Base-by-base conservation (phyloP, 306 rosid species). In the Sicyos edulis region DNA sequence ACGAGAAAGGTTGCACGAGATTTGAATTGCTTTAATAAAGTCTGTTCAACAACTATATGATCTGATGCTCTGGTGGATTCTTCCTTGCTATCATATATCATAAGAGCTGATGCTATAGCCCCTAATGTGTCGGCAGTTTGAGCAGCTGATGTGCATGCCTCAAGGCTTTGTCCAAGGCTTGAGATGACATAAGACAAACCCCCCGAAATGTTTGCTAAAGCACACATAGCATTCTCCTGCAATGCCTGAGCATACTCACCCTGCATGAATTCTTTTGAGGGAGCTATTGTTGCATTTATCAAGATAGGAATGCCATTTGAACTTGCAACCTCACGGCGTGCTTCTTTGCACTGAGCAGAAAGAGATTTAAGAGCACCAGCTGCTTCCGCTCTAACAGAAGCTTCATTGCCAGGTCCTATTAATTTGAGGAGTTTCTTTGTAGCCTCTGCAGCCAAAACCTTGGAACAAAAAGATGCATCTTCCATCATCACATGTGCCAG, bases 121-220 rank as follows among this genome's bases (percentile, higher is more conserved):
- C 98, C 98, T 79, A 92, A 79, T 45, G 98, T 92, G 82, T 92
- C 98, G 40, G 96, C 96, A 87, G 77, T 71, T 80, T 92, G 98
- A 69, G 96, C 83, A 54, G 96, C 75, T 50, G 96, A 85, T 77
- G 86, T 75, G 88, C 99, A 95, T 58, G 97, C 91, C 74, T 89
- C 97, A 80, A 95, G 99, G 83, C 99, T 95, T 87, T 95, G 97
- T 74, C 99, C 96, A 45, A 95, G 97, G 83, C 99, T 95, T 55
- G 96, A 85, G 77, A 95, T 91, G 73, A 95, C 99, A 71, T 74
- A 89, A 73, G 99, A 91, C 83, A 95, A 86, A 74, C 99, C 99
- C 49, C 99, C 99, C 72, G 99, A 95, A 75, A 95, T 95, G 81
- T 91, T 95, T 78, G 99, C 99, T 71, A 95, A 84, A 76, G 99